A percentile compares a stretch with the other conserved stretches of the same genome.
phyloP scores from a whole-genome alignment of 768 basidiomycete genomes.

The Xanthoconium stramineum region DNA sequence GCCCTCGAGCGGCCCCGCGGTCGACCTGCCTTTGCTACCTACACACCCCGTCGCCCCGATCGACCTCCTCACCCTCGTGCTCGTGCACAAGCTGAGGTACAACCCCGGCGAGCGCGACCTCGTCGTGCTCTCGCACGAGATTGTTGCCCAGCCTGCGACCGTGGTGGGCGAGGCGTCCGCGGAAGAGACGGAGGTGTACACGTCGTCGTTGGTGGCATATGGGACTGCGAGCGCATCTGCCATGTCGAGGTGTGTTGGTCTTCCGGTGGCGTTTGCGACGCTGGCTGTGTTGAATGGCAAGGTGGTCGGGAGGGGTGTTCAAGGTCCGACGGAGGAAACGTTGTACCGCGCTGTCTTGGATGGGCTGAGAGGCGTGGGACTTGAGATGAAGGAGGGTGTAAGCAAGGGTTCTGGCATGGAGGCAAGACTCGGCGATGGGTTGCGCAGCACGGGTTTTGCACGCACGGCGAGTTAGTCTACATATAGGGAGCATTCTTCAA shows the following conservation, averaged over 20 bases:
- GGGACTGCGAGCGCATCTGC: conserved; percentile 63
- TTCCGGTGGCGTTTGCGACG: conserved; percentile 84
- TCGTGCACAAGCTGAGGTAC: conserved; percentile 73
- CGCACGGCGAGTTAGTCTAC: neutral
- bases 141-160: conserved; percentile 45
- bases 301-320: conserved; percentile 54
- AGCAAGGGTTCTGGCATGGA: conserved; percentile 46
- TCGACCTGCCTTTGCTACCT: conserved; percentile 43
- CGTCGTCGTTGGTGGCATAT: conserved; percentile 62
- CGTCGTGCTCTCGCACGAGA: conserved; percentile 82
- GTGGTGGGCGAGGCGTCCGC: conserved; percentile 1
- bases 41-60: conserved; percentile 47
- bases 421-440: conserved; percentile 29
- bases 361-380: conserved; percentile 49
- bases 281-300: conserved; percentile 65
- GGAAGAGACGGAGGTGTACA: conserved; percentile 50
- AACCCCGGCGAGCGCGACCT: conserved; percentile 72
- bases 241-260: conserved; percentile 88
- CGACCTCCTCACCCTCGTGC: conserved; percentile 70
- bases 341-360: conserved; percentile 64
- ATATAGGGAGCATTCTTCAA: too few species aligned
- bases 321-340: conserved; percentile 57
- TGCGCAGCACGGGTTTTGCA: conserved; percentile 8
- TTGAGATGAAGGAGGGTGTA: conserved; percentile 39
- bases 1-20: neutral